Base-by-base conservation (phyloP, 2,329 filamentous ascomycete species). In the Gnomoniopsis smithogilvyi region DNA sequence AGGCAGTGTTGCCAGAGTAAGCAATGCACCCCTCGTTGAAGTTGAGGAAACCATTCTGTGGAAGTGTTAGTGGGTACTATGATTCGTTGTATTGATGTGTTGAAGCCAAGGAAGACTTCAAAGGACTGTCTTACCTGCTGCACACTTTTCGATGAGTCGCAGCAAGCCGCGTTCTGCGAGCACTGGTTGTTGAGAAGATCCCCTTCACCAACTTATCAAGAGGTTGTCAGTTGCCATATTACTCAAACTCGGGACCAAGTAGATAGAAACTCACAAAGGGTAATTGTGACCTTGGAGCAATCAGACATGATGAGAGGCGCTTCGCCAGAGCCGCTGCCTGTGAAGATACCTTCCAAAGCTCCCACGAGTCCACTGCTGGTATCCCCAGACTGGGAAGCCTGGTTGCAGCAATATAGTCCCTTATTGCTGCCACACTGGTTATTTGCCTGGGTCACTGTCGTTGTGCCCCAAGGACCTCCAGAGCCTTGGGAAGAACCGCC, bases 151-250 rank as follows among this genome's bases (percentile, higher is more conserved):
- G 24, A 26, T 3, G 14, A 36, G 0, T 43, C 36, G 43, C 52
- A 55, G 19, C 52, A 55, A 33, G 52, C 41, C 6, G 30, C 52
- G 24, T 15, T 55, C 43, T 55, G 52, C 30, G 19, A 6, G 45
- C 52, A 55, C 17, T 54, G 51, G 51, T 17, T 54, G 41, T 30
- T 26, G 38, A 54, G 19, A n/a, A 54, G 17, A 19, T 46, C 51
- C 14, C 41, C n/a, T n/a, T n/a, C 24, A 15, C 30, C 22, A 41
- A 33, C 24, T 15, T 26, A 30, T 34, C 3, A 12, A 19, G 11
- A 7, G 34, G 14, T 14, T 14, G 19, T 51, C 34, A 41, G 30
- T 30, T 21, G 36, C 34, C 11, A 1, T n/a, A 21, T 34, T 24
- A n/a, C n/a, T n/a, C n/a, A n/a, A 14, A 50, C 22, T 30, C 26